A percentile compares a stretch with the other conserved stretches of the same genome.
Conservation (phyloP, 306 rosid species). For the Gastrolobium bilobum region DNA sequence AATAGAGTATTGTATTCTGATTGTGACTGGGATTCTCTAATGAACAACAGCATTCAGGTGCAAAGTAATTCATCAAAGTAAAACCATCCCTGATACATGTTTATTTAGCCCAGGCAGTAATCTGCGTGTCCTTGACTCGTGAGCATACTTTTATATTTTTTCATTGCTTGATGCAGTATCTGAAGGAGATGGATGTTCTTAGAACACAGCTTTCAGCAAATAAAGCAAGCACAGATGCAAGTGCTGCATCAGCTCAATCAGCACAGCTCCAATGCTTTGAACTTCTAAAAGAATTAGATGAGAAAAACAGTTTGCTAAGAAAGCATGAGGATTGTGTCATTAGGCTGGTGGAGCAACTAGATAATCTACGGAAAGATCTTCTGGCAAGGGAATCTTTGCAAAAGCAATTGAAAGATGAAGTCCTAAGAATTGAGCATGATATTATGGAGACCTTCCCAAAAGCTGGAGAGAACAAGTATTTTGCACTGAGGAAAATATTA, state of each 20-base stretch:
- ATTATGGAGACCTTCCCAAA: slow-evolving; percentile 81
- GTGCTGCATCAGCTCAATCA: slow-evolving; percentile 87
- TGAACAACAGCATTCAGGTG: background rate
- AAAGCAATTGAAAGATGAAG: slow-evolving; percentile 87
- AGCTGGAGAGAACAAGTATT: slow-evolving; percentile 72
- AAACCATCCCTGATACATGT: slow-evolving; percentile 11
- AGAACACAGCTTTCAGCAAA: slow-evolving; percentile 73
- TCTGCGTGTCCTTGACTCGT: slow-evolving; percentile 18
- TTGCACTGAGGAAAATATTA: slow-evolving; percentile 77
- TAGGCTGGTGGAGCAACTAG: slow-evolving; percentile 83
- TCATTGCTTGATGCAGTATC: slow-evolving; percentile 60
- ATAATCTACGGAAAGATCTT: slow-evolving; percentile 82
- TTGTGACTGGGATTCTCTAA: slow-evolving; percentile 7
- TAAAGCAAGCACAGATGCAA: slow-evolving; percentile 83
- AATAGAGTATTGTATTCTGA: background rate
- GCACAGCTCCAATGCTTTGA: slow-evolving; percentile 76
- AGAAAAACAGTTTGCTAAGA: slow-evolving; percentile 73
- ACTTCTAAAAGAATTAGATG: slow-evolving; percentile 81
- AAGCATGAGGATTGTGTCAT: slow-evolving; percentile 80
- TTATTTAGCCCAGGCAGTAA: background rate
- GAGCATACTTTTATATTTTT: slow-evolving; percentile 25
- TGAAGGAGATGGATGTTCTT: slow-evolving; percentile 81
- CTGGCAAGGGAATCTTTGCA: slow-evolving; percentile 89
- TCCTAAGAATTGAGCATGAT: slow-evolving; percentile 82
- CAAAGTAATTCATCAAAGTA: slow-evolving; percentile 1